phyloP scores from a whole-genome alignment of 352 stramenopile species.

The Elongisporangium senticosum region DNA sequence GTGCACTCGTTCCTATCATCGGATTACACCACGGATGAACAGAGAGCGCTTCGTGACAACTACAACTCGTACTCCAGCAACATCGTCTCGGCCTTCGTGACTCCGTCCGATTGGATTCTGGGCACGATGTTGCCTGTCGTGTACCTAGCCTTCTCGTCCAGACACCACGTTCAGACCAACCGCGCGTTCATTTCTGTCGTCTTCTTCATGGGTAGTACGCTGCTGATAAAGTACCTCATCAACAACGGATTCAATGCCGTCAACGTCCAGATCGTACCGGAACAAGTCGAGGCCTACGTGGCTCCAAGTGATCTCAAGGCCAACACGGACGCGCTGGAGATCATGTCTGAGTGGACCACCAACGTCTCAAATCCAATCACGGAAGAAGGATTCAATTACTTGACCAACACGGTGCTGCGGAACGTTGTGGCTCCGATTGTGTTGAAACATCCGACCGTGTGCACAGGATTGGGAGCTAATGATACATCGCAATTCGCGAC shows the following conservation, averaged over 20 bases:
- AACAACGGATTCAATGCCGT: not conserved
- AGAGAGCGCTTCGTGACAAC: not conserved
- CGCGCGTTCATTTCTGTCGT: not conserved
- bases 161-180: not conserved
- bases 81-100: not conserved
- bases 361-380: not conserved
- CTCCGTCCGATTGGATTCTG: not conserved
- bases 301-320: no score
- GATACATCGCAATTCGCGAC: not conserved
- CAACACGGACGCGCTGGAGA: not conserved
- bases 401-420: not conserved
- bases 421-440: not conserved
- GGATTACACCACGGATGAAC: not conserved
- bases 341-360: not conserved
- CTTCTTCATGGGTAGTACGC: not conserved
- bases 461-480: not conserved
- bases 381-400: not conserved
- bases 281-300: not conserved
- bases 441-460: not conserved
- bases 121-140: not conserved
- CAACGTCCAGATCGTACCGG: not conserved
- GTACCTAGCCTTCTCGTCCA: not conserved
- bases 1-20: not conserved
- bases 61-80: not conserved
- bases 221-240: not conserved